Evolutionary conservation across 2,329 filamentous ascomycete species (phyloP).

Genomic region (Coniochaeta ligniaria): DNA sequence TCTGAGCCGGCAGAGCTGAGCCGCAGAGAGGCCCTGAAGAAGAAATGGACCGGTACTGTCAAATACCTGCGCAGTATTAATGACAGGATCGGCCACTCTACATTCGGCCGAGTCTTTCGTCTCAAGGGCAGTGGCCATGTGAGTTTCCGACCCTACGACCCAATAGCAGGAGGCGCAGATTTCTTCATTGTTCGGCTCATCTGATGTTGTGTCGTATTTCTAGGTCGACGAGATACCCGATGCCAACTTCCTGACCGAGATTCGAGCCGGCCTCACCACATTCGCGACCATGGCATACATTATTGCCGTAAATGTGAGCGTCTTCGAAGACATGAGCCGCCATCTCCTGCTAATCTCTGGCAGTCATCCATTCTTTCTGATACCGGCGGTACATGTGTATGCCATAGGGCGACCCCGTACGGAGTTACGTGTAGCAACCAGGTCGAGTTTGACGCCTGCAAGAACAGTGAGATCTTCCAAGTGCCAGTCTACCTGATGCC

Average conservation of each 20-base stretch:
- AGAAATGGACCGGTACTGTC: not conserved
- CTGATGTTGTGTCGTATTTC: not conserved
- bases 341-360: conserved; percentile 7
- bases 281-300: conserved; percentile 82
- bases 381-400: conserved; percentile 71
- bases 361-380: conserved; percentile 67
- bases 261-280: conserved; percentile 74
- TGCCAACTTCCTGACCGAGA: conserved; percentile 67
- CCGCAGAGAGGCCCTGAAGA: not conserved
- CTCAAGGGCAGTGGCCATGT: conserved; percentile 65
- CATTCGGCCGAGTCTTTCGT: conserved; percentile 54
- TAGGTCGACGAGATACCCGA: conserved; percentile 50
- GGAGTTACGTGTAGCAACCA: conserved; percentile 36
- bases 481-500: not conserved
- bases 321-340: not conserved
- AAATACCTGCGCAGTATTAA: conserved; percentile 21
- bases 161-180: not conserved
- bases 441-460: conserved; percentile 34
- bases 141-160: conserved; percentile 18
- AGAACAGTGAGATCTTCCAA: conserved; percentile 31
- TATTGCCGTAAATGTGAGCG: conserved; percentile 60
- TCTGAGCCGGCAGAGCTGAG: not conserved
- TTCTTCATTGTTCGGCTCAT: not conserved
- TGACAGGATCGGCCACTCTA: conserved; percentile 29
- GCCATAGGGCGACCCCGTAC: conserved; percentile 36